Evolutionary conservation across 768 basidiomycete species (phyloP), one percentile per base, ranked within the genome.

Genomic region (Lactarius trivialis): DNA sequence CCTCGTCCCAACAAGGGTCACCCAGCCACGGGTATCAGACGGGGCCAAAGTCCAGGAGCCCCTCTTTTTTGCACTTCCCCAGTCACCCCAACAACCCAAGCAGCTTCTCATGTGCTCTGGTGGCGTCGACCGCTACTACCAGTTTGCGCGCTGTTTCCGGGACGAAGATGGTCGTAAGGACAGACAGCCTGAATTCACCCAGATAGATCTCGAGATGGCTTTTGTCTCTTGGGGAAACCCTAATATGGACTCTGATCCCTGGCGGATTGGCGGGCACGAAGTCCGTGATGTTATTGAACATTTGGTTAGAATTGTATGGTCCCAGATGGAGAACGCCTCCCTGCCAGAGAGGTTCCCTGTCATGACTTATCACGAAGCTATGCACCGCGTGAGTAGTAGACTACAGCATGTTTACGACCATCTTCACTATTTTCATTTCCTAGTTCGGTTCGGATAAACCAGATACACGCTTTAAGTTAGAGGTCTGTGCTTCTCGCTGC

Each of bases 401-500:
- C 43, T 24, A 14, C 24, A 24, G 17, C 7, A 24, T 54, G 58
- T 60, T 67, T 24, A 65, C 63, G 53, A 61, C 53, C 60, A 67
- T 69, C 66, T 19, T 59, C 63, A 34, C 62, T 64, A 66, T 66
- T 60, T 60, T 71, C 60, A 69, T 65, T 34, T 59, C 68, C 24
- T 65, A 94, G 89, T 97, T 86, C 78, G 94, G 94, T 15, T 91
- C 91, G 60, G 94, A 97, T 75, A 97, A 97, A 76, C 95, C 95
- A 50, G 95, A 98, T 74, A 86, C 86, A 58, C 83, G 94, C 59
- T 94, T 93, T 75, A 83, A 82, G 59, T 80, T 95, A 66, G 86
- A 95, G 85, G 94, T 94, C 64, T 70, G 74, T 74, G 49, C 34
- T 24, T 36, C 30, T 56, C 51, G 56, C 28, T 61, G 55, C 56